A percentile compares a stretch with the other conserved stretches of the same genome.
phyloP scores from a whole-genome alignment of 2,329 filamentous ascomycete species.

The Monosporascus cannonballus region DNA sequence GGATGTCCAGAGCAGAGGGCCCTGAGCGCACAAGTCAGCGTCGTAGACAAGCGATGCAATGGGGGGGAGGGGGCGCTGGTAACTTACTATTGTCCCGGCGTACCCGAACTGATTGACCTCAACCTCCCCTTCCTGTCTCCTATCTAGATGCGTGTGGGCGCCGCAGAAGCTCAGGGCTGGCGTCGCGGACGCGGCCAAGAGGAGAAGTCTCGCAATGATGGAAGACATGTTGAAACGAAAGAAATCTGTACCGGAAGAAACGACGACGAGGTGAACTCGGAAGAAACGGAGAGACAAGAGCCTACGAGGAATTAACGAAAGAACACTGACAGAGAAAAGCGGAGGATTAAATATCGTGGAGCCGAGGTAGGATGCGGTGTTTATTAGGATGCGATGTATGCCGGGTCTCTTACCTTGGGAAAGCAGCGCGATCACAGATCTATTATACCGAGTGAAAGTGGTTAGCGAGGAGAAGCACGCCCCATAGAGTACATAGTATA shows the following conservation, averaged over 20 bases:
- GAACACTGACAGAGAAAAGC: not conserved
- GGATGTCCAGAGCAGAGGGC: conserved; percentile 29
- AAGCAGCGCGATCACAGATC: too few relatives aligned
- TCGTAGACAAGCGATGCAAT: not conserved
- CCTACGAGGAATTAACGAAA: not conserved
- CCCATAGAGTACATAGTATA: too few relatives aligned
- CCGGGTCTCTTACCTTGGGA: not conserved
- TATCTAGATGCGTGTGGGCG: conserved; percentile 22
- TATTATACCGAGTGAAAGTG: too few relatives aligned
- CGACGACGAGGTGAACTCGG: not conserved
- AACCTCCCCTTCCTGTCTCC: conserved; percentile 24
- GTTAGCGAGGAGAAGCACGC: too few relatives aligned
- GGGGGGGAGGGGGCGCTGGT: not conserved
- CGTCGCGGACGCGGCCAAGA: conserved; percentile 19
- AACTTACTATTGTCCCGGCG: conserved; percentile 11
- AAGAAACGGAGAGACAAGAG: not conserved
- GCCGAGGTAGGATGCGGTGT: not conserved
- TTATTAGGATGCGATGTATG: not conserved
- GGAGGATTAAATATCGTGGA: not conserved
- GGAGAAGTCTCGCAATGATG: conserved; percentile 11
- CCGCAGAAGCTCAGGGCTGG: conserved; percentile 23
- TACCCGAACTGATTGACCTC: conserved; percentile 28
- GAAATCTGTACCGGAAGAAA: not conserved
- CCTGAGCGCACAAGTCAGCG: conserved; percentile 6
- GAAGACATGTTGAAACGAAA: conserved; percentile 11